Conservation (phyloP, 768 basidiomycete genomes). For the Russula ochroleuca region DNA sequence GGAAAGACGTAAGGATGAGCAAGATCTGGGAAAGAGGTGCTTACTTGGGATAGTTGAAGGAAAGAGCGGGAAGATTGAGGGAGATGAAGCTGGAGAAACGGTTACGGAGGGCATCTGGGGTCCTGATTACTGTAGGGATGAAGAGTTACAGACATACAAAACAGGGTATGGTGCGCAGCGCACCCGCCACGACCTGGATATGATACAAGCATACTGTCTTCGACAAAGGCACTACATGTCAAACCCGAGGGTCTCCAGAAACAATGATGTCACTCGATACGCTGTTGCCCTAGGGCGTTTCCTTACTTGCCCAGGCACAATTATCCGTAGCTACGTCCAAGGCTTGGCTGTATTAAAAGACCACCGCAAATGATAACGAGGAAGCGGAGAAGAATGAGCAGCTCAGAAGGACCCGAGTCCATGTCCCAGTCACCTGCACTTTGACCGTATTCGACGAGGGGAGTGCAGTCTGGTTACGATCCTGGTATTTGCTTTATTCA, state of each 20-base stretch:
- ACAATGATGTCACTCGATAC: too few species aligned
- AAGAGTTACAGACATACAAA: too few species aligned
- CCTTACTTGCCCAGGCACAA: too few species aligned
- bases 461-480: neutral
- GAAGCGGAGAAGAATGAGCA: too few species aligned
- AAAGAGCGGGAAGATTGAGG: slow-evolving; percentile 32
- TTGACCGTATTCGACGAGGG: slow-evolving; percentile 10
- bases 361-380: too few species aligned
- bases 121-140: too few species aligned
- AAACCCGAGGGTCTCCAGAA: neutral
- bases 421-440: neutral
- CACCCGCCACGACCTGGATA: neutral
- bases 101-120: slow-evolving; percentile 42
- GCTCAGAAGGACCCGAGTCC: neutral
- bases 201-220: neutral
- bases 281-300: too few species aligned
- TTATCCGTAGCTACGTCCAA: neutral
- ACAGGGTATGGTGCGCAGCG: too few species aligned
- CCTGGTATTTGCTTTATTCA: neutral
- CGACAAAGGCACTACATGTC: too few species aligned
- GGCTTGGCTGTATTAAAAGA: neutral
- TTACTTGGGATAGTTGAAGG: slow-evolving; percentile 30
- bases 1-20: slow-evolving; percentile 28
- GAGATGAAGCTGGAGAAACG: slow-evolving; percentile 40
- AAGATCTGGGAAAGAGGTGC: slow-evolving; percentile 28